Conservation (phyloP, 2,329 filamentous ascomycete genomes). For the Microdochium paspali region DNA sequence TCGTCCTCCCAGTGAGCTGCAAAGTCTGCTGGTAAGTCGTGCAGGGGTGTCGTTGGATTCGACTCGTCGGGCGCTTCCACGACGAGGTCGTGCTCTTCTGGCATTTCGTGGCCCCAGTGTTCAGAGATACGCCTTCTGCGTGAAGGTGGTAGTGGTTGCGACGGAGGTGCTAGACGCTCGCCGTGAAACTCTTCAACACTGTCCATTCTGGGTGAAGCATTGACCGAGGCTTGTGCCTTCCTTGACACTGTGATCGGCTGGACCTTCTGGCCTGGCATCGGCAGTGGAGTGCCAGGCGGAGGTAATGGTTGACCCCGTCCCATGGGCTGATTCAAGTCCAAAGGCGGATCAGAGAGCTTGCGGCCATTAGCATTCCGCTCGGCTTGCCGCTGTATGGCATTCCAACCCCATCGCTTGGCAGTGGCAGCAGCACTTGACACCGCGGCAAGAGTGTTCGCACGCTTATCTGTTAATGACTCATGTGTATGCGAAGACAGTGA, state of each 20-base stretch:
- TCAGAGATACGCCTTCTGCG: conserved; percentile 19
- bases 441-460: conserved; percentile 19
- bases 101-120: conserved; percentile 11
- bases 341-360: conserved; percentile 18
- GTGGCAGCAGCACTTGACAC: conserved; percentile 21
- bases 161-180: conserved; percentile 16
- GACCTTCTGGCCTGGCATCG: conserved; percentile 16
- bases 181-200: conserved; percentile 11
- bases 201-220: conserved; percentile 11
- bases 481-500: conserved; percentile 9
- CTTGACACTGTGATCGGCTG: conserved; percentile 15
- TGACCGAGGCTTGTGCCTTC: conserved; percentile 15
- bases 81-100: conserved; percentile 19
- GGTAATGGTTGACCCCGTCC: conserved; percentile 22
- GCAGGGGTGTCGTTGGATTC: background rate
- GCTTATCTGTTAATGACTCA: conserved; percentile 3
- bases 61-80: conserved; percentile 15
- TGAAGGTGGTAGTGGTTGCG: conserved; percentile 13
- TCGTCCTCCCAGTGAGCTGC: background rate
- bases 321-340: conserved; percentile 23
- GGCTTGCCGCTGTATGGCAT: conserved; percentile 19
- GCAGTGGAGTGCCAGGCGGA: conserved; percentile 20
- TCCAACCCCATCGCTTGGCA: conserved; percentile 22
- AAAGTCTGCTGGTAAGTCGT: background rate
- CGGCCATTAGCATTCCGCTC: conserved; percentile 16